phyloP scores from a whole-genome alignment of 2,329 filamentous ascomycete genomes.

The Apiospora aurea region DNA sequence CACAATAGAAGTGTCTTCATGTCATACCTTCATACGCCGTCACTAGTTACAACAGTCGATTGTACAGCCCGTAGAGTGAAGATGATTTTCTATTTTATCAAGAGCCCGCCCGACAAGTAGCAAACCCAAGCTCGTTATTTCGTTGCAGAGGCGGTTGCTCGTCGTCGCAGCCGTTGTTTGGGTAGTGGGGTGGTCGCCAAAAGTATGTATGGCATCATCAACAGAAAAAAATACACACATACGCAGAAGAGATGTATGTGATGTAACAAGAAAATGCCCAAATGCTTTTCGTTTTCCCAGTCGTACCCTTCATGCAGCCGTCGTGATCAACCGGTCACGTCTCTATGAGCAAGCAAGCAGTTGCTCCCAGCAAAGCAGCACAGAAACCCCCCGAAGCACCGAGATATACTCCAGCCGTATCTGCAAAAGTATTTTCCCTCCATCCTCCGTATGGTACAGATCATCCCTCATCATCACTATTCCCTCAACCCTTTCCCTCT shows the following conservation, averaged over 20 bases:
- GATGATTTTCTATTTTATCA: conserved; percentile 16
- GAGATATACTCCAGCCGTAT: conserved; percentile 14
- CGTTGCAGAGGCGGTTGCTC: background rate
- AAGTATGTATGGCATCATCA: conserved; percentile 4
- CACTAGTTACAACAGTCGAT: background rate
- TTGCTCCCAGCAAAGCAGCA: conserved; percentile 15
- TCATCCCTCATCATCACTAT: conserved; percentile 6
- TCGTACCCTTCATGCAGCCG: conserved; percentile 16
- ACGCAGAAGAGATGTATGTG: background rate
- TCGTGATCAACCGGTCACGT: conserved; percentile 19
- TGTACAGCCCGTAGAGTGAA: conserved; percentile 6
- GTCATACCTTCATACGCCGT: background rate
- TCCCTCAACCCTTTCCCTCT: background rate
- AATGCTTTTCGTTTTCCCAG: background rate
- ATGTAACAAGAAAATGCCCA: conserved; percentile 8
- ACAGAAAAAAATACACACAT: background rate
- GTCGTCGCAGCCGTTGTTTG: background rate
- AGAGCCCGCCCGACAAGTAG: background rate
- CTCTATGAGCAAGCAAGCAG: conserved; percentile 7
- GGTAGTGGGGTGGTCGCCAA: conserved; percentile 3
- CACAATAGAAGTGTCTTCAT: background rate
- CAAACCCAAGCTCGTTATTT: background rate
- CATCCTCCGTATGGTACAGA: conserved; percentile 13
- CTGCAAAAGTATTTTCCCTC: conserved; percentile 11
- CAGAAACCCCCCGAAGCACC: background rate